Percentiles rank a stretch among this genome's conserved stretches.
Evolutionary conservation across 2,329 filamentous ascomycete genomes (phyloP).

Genomic region (Cladosporium oxysporum): DNA sequence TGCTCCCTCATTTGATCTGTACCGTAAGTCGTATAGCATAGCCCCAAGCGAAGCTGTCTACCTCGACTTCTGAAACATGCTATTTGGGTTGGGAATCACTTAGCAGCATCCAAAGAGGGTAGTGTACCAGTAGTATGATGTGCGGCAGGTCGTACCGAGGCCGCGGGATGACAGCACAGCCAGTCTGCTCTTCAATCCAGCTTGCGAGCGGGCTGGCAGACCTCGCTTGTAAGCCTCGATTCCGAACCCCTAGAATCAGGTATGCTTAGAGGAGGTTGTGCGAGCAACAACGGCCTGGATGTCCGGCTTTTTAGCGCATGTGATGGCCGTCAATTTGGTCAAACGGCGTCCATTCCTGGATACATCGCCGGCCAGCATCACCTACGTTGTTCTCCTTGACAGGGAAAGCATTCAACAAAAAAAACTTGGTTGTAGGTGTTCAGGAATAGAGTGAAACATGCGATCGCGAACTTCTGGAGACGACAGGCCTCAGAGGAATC

Average conservation of each 20-base stretch:
- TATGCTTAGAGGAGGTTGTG: not conserved
- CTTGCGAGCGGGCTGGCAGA: not conserved
- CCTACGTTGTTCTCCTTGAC: not conserved
- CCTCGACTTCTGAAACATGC: not conserved
- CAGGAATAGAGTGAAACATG: conserved; percentile 4
- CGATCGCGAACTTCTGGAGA: conserved; percentile 10
- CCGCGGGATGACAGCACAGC: not conserved
- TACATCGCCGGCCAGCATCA: not conserved
- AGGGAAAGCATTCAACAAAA: not conserved
- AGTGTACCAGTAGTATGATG: not conserved
- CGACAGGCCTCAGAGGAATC: conserved; percentile 10
- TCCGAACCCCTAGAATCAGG: not conserved
- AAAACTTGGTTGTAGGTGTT: not conserved
- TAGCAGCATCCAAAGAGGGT: not conserved
- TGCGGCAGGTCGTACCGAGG: not conserved
- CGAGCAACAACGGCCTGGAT: not conserved
- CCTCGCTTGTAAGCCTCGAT: not conserved
- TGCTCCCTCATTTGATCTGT: not conserved
- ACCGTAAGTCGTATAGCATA: not conserved
- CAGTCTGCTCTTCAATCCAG: not conserved
- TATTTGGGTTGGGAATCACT: conserved; percentile 6
- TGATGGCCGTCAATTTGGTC: not conserved
- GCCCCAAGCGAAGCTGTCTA: not conserved
- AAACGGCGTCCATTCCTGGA: not conserved
- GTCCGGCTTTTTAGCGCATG: not conserved